phyloP scores from a whole-genome alignment of 495 filamentous ascomycete species.

The Neurospora sp. region DNA sequence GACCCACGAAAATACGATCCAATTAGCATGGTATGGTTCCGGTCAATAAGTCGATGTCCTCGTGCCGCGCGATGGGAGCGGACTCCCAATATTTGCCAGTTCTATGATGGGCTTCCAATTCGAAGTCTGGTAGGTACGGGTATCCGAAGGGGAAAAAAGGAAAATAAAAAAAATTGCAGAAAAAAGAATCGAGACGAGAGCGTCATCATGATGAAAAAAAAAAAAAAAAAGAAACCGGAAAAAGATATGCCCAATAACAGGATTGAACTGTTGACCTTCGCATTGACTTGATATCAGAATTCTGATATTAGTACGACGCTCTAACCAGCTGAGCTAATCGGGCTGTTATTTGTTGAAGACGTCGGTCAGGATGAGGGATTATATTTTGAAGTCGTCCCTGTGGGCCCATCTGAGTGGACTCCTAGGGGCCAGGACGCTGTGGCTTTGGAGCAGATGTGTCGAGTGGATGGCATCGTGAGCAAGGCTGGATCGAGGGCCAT shows the following conservation, averaged over 20 bases:
- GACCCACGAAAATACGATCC: background rate
- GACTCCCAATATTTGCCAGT: background rate
- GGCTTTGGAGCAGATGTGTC: background rate
- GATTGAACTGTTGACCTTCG: background rate
- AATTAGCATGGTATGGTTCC: background rate
- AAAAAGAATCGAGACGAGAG: background rate
- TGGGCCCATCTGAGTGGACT: background rate
- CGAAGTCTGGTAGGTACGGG: background rate
- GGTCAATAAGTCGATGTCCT: background rate
- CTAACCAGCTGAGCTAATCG: constrained; percentile 1
- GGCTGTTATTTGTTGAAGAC: background rate
- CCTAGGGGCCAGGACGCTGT: background rate
- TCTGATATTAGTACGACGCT: background rate
- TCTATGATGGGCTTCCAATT: background rate
- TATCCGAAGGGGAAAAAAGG: background rate
- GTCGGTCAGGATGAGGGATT: background rate
- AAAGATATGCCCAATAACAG: background rate
- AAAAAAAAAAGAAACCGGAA: background rate
- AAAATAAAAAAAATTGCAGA: background rate
- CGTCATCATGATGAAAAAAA: background rate
- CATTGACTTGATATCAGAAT: background rate
- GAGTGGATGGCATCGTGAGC: background rate
- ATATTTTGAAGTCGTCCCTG: background rate
- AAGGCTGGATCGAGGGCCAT: no score
- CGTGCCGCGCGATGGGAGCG: background rate